These are phyloP conservation scores for Cryptosporidium canis DNA, from an alignment of 169 alveolate species.

Conservation along the genomic window DNA sequence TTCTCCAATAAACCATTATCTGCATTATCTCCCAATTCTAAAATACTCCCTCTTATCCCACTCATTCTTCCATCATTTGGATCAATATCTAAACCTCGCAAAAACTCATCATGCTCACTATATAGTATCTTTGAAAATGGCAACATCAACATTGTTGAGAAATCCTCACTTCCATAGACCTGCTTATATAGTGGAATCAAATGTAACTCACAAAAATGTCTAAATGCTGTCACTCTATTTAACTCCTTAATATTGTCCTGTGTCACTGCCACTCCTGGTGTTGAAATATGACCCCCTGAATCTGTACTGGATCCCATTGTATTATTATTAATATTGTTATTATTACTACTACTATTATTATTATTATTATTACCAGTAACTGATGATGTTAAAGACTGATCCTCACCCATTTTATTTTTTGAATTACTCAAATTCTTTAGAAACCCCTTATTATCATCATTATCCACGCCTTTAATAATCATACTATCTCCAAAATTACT, in stretches of 20 bases:
- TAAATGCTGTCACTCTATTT: constrained; percentile 69
- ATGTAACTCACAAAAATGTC: constrained; percentile 69
- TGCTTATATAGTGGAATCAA: constrained; percentile 46
- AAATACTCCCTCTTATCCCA: not conserved
- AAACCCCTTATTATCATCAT: not conserved
- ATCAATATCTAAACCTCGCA: not conserved
- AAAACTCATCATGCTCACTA: constrained; percentile 7
- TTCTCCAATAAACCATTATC: not conserved
- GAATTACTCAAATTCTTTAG: not conserved
- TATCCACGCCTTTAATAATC: not conserved
- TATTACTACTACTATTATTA: not conserved
- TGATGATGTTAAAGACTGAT: not conserved
- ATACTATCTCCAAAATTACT: not conserved
- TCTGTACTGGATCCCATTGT: not conserved
- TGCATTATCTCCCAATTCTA: not conserved
- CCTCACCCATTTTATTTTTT: not conserved
- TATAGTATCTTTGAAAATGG: constrained; percentile 17
- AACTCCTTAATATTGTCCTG: constrained; percentile 60
- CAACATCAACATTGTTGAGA: constrained; percentile 38
- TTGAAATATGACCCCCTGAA: not conserved
- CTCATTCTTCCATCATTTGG: not conserved
- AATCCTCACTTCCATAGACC: constrained; percentile 25
- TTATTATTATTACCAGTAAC: not conserved
- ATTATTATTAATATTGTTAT: not conserved
- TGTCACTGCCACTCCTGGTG: constrained; percentile 63